phyloP scores from a whole-genome alignment of 345 rosid species.

The Pelargonium nanum region DNA sequence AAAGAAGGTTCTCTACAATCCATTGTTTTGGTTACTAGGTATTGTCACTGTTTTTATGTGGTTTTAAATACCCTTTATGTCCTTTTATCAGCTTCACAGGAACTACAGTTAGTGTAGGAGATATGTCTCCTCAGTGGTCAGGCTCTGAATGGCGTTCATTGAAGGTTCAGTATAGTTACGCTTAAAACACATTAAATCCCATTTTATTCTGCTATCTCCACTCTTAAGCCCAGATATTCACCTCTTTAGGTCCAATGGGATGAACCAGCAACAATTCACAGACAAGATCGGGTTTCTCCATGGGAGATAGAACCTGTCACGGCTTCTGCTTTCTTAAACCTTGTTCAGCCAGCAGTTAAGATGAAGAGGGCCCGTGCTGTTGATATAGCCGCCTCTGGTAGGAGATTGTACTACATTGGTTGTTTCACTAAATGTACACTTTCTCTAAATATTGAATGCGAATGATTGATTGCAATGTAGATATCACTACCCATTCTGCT shows the following conservation, averaged over 20 bases:
- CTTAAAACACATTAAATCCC: not conserved
- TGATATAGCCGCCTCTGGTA: constrained; percentile 44
- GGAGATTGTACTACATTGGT: not conserved
- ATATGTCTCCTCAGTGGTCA: constrained; percentile 67
- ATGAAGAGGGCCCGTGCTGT: constrained; percentile 63
- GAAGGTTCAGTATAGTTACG: constrained; percentile 25
- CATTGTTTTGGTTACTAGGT: not conserved
- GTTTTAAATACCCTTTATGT: not conserved
- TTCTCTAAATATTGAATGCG: not conserved
- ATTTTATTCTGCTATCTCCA: no score
- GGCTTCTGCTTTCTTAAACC: constrained; percentile 31
- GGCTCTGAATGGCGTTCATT: constrained; percentile 80
- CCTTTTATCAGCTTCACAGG: constrained; percentile 60
- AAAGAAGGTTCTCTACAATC: constrained; percentile 50
- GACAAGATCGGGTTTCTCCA: constrained; percentile 84
- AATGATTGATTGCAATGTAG: constrained; percentile 17
- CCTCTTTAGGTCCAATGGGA: constrained; percentile 78
- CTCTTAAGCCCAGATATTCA: not conserved
- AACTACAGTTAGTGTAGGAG: constrained; percentile 71
- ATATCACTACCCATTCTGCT: constrained; percentile 24
- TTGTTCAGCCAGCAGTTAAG: constrained; percentile 38
- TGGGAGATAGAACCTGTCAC: constrained; percentile 84
- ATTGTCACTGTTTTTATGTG: not conserved
- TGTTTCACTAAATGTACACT: not conserved
- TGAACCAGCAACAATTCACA: constrained; percentile 62